Base-by-base conservation (phyloP, 169 alveolate species). In the Miamiensis avidus region DNA sequence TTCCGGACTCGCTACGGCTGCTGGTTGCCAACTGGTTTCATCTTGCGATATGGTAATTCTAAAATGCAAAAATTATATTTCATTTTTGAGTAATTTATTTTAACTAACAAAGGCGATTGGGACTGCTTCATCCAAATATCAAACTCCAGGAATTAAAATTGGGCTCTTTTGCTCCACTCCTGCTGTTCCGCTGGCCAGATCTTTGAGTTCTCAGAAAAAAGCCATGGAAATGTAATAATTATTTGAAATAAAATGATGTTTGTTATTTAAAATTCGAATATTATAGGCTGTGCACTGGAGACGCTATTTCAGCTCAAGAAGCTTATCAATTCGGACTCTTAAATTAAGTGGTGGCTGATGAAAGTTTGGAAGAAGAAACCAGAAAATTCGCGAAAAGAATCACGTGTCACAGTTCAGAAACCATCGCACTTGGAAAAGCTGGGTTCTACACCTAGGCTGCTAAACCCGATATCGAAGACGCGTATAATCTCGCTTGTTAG, bases 91-190 rank as follows among this genome's bases (percentile, higher is more conserved):
- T 49, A 11, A 49, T 49, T 49, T 49, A 11, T 20, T 4, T 11
- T 49, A 49, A 11, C 20, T 49, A 49, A 49, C 4, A 11, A 11
- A 49, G 69, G 69, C 69, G 0, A 76, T 79, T 15, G 84, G 76
- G 0, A 34, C 77, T 34, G 65, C 34, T 49, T 34, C 76, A 49
- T 69, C 84, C 64, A 32, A 27, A 64, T 79, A 34, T 65, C 34
- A 74, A 15, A 34, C 76, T 34, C 84, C 84, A 64, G 84, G 84
- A 49, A 31, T 79, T 29, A 79, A 79, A 65, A 79, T 79, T 49
- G 84, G 84, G 0, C 76, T 79, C 1, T 79, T 79, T 32, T 79
- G 84, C 64, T 49, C 84, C 11, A 79, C 84, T 0, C 84, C 84
- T 34, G 84, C 75, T n/a, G 84, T 79, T 64, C 64, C 84, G n/a